Base-by-base conservation (phyloP, 2,329 filamentous ascomycete species). In the Stagonosporopsis cucurbitacearum region DNA sequence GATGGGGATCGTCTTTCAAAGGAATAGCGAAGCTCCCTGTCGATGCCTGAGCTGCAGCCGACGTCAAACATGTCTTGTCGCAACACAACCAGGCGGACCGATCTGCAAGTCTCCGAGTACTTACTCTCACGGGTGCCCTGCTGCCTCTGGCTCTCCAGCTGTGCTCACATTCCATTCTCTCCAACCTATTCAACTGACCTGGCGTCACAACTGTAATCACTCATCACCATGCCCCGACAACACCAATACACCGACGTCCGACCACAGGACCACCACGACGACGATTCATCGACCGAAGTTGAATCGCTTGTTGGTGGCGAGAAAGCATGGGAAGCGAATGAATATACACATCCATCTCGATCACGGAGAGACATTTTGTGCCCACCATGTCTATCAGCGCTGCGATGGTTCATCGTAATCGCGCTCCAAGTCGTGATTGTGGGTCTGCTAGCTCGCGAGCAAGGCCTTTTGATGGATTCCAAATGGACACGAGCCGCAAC, bases 261-360 rank as follows among this genome's bases (percentile, higher is more conserved):
- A 7, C 50, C 57, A 12, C 54, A 62, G 15, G 67, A 70, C 35
- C 59, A 60, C 37, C 62, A 69, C 33, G 68, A 71, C 28, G 68
- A 71, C 51, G 67, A 70, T 45, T 72, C 71, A 17, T 69, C 68
- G 13, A 74, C 71, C 2, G 71, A 74, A 46, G 71, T 74, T 2
- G 71, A 72, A 44, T 72, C 69, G 2, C 56, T 74, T 1, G 63
- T 70, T 13, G 70, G 67, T 19, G 58, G 53, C 36, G 67, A 70
- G 48, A 73, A 72, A 54, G 57, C 64, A 39, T 71, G 69, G 68
- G 47, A 46, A 20, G 12, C 57, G 28, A 57, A 63, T 22, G 63
- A 66, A 13, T 71, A 60, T 26, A 57, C 54, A 40, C 59, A 54
- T 28, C 49, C 63, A 45, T 52, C 58, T 19, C 55, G 51, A 17